Evolutionary conservation across 208 protist species (phyloP).

Genomic region (Trypanosoma avium): DNA sequence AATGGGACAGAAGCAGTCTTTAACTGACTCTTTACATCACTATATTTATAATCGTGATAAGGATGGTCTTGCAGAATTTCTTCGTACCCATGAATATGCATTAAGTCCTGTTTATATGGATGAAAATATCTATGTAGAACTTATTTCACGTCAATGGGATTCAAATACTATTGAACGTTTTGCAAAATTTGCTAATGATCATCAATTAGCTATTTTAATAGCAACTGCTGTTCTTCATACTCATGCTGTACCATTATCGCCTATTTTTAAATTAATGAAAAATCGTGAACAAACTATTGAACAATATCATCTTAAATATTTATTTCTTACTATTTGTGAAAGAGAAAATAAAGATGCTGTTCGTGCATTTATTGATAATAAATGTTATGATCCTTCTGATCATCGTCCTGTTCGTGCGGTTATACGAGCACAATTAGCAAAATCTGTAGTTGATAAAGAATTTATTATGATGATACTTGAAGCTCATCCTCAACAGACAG

Average conservation of each 20-base stretch:
- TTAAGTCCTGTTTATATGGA: conserved; percentile 41
- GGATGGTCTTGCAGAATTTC: conserved; percentile 38
- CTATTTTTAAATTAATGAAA: conserved; percentile 59
- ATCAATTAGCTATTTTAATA: conserved; percentile 64
- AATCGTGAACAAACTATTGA: conserved; percentile 45
- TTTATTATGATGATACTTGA: conserved; percentile 50
- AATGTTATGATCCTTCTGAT: conserved; percentile 63
- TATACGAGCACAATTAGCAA: conserved; percentile 50
- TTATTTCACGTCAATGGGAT: conserved; percentile 59
- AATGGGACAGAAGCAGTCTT: conserved; percentile 68
- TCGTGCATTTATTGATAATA: conserved; percentile 47
- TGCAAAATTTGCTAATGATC: conserved; percentile 56
- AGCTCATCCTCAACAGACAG: conserved; percentile 39
- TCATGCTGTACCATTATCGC: conserved; percentile 43
- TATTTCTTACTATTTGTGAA: conserved; percentile 74
- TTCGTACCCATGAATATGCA: conserved; percentile 27
- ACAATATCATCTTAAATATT: conserved; percentile 53
- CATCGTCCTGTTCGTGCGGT: conserved; percentile 56
- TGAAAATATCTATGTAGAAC: conserved; percentile 57
- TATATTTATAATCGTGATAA: conserved; percentile 62
- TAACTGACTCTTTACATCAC: conserved; percentile 42
- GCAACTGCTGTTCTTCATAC: conserved; percentile 59
- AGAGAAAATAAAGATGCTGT: conserved; percentile 58
- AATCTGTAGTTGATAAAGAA: conserved; percentile 39
- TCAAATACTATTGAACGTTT: conserved; percentile 44